phyloP scores from a whole-genome alignment of 176 grass and related monocot species.

The Coix lacrymajobi region DNA sequence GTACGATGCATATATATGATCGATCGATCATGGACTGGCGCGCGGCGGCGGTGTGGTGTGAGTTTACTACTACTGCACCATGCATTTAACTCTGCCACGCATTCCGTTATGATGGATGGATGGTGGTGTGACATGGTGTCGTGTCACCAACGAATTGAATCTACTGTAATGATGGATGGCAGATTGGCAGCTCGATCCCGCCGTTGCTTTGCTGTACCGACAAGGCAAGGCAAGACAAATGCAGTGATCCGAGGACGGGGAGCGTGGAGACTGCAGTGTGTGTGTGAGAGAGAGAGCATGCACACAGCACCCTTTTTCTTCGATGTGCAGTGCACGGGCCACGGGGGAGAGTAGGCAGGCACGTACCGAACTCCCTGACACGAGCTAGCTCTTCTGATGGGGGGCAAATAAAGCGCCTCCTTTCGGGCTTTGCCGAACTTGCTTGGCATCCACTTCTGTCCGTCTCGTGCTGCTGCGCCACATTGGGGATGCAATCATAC shows the following conservation, averaged over 20 bases:
- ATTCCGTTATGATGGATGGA: background rate
- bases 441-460: conserved; percentile 1
- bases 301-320: background rate
- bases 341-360: background rate
- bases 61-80: background rate
- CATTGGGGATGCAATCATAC: background rate
- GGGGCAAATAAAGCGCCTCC: background rate
- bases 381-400: background rate
- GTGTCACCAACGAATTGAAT: no score
- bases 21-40: background rate
- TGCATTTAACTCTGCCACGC: background rate
- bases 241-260: background rate
- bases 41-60: background rate
- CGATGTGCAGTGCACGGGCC: no score
- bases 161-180: no score
- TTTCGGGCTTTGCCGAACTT: conserved; percentile 7
- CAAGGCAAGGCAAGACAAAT: background rate
- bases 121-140: background rate
- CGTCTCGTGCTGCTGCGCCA: background rate
- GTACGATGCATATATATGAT: no score
- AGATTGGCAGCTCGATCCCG: no score
- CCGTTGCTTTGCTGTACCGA: background rate
- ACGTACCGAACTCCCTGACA: background rate
- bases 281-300: no score
- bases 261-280: no score